A percentile compares a stretch with the other conserved stretches of the same genome.
Evolutionary conservation across 257 asterid genomes (phyloP).

Genomic region (Buddleja alternifolia): DNA sequence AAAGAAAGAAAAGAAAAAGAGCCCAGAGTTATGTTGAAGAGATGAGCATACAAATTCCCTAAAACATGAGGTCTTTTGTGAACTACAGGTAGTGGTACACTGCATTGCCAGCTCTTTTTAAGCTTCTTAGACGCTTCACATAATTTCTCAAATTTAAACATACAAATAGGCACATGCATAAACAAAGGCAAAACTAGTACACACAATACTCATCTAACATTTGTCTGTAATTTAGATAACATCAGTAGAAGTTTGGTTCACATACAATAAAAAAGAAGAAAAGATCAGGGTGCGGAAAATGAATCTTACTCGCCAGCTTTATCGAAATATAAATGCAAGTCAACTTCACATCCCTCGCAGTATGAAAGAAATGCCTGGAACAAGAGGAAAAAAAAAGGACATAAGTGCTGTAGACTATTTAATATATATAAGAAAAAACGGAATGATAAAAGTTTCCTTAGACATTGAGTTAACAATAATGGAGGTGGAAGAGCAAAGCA

Average conservation of each 20-base stretch:
- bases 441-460: neutral
- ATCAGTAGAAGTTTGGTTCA: conserved; percentile 26
- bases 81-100: neutral
- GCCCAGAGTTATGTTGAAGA: conserved; percentile 6
- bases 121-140: neutral
- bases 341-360: conserved; percentile 98
- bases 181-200: conserved; percentile 17
- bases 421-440: neutral
- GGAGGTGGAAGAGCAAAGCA: conserved; percentile 26
- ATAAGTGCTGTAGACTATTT: conserved; percentile 14
- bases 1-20: neutral
- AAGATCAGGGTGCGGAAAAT: conserved; percentile 25
- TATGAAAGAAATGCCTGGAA: conserved; percentile 92
- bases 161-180: neutral
- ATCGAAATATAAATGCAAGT: conserved; percentile 80
- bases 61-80: conserved; percentile 17
- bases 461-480: neutral
- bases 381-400: conserved; percentile 25
- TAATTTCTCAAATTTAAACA: conserved; percentile 8
- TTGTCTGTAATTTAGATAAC: neutral
- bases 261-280: conserved; percentile 14
- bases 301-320: conserved; percentile 96
- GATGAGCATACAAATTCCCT: conserved; percentile 15
- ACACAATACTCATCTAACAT: neutral
- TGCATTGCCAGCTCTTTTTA: conserved; percentile 9